These are phyloP conservation scores for Antarctomyces pellizariae DNA, from an alignment of 495 filamentous ascomycete genomes.

Conservation along the genomic window DNA sequence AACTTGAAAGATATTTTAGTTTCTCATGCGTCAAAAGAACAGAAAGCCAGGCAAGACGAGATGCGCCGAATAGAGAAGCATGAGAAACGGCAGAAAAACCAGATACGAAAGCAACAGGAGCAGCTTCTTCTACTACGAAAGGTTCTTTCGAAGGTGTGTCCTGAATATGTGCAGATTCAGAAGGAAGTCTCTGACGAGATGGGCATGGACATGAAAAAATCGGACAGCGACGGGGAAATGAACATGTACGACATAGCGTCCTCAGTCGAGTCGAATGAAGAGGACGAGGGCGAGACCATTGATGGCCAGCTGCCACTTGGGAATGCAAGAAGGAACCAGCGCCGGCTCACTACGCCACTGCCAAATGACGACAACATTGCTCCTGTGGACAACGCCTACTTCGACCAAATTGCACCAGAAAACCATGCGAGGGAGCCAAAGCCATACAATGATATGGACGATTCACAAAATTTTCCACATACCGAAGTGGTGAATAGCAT, in stretches of 20 bases:
- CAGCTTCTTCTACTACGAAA: too few species aligned
- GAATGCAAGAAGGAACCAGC: constrained; percentile 2
- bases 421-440: not conserved
- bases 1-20: not conserved
- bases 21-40: constrained; percentile 11
- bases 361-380: constrained; percentile 3
- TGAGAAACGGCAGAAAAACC: not conserved
- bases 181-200: too few species aligned
- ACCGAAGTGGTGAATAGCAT: too few species aligned
- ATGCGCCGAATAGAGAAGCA: constrained; percentile 1
- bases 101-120: constrained; percentile 1
- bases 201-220: too few species aligned
- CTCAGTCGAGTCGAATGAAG: not conserved
- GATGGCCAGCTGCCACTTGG: not conserved
- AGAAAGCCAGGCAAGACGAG: constrained; percentile 8
- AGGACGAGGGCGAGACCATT: not conserved
- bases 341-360: too few species aligned
- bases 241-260: constrained; percentile 2
- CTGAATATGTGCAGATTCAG: too few species aligned
- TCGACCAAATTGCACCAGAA: not conserved
- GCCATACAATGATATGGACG: constrained; percentile 8
- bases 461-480: constrained; percentile 33
- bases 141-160: too few species aligned
- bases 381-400: constrained; percentile 3
- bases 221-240: not conserved